Evolutionary conservation across 768 basidiomycete species (phyloP).

Genomic region (Lentinula aciculospora): DNA sequence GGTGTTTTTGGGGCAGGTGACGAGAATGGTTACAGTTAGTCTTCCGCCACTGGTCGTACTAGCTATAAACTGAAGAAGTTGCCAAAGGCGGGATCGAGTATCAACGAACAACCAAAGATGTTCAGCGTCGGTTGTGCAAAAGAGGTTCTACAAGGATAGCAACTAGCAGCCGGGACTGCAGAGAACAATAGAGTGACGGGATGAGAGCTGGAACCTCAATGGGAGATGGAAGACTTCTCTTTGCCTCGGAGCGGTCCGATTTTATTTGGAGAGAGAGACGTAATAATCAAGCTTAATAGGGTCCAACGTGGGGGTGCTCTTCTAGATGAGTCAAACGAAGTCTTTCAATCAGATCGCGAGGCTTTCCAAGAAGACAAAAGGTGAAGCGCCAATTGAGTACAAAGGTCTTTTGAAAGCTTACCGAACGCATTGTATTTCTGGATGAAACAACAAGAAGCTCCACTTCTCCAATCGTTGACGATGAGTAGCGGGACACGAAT

Average conservation of each 20-base stretch:
- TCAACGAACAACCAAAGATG: neutral
- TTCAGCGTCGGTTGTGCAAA: neutral
- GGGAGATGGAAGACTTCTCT: neutral
- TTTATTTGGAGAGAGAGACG: neutral
- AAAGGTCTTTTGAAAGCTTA: neutral
- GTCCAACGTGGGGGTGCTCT: neutral
- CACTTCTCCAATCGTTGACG: neutral
- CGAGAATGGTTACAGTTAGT: conserved; percentile 2
- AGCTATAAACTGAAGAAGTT: neutral
- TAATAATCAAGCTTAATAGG: neutral
- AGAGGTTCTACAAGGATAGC: neutral
- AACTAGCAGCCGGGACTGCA: neutral
- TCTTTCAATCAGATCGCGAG: neutral
- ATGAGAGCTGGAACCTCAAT: neutral
- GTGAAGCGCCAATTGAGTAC: neutral
- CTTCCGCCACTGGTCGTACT: neutral
- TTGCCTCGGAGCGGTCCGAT: neutral
- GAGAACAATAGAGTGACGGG: neutral
- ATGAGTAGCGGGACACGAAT: too few species aligned
- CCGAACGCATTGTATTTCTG: neutral
- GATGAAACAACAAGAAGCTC: too few species aligned
- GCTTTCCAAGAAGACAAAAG: neutral
- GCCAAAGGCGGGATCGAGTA: neutral
- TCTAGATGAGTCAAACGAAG: neutral
- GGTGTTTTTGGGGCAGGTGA: neutral